Evolutionary conservation across 257 asterid species (phyloP).

Genomic region (Penstemon davidsonii): DNA sequence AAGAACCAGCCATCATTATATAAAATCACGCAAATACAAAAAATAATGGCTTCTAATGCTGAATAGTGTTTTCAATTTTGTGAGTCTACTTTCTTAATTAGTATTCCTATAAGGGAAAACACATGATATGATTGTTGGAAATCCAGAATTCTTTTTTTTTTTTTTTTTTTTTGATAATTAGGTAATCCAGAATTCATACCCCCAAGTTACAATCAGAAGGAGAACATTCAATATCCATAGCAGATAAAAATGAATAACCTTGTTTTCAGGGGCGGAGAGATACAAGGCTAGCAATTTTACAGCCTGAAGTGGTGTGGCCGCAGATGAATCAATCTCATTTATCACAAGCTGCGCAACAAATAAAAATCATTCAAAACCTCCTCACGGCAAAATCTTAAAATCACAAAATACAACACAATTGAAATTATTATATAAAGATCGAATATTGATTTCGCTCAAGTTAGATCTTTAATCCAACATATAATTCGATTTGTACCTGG

Average conservation of each 20-base stretch:
- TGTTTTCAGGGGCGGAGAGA: slow-evolving; percentile 65
- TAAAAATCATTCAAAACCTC: slow-evolving; percentile 15
- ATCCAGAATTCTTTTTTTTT: slow-evolving; percentile 8
- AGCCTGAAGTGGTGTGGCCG: slow-evolving; percentile 97
- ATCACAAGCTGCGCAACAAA: slow-evolving; percentile 65
- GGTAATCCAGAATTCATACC: slow-evolving; percentile 17
- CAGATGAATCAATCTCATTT: slow-evolving; percentile 86
- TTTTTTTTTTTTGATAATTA: too few relatives aligned
- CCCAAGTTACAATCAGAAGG: not conserved
- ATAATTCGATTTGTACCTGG: slow-evolving; percentile 46
- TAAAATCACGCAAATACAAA: not conserved
- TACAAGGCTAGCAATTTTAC: slow-evolving; percentile 86
- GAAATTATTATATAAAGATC: not conserved
- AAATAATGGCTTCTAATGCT: not conserved
- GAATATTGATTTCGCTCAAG: slow-evolving; percentile 5
- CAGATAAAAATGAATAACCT: slow-evolving; percentile 40
- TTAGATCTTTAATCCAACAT: slow-evolving; percentile 27
- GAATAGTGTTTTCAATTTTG: not conserved
- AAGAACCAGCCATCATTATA: not conserved
- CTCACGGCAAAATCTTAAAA: not conserved
- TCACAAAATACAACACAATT: not conserved
- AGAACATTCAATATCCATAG: not conserved
- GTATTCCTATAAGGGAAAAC: slow-evolving; percentile 1
- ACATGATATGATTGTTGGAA: not conserved
- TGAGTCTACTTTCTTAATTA: not conserved